These are phyloP conservation scores for Magnusiomyces clavatus DNA, from an alignment of 1,139 yeast species.

Conservation along the genomic window DNA sequence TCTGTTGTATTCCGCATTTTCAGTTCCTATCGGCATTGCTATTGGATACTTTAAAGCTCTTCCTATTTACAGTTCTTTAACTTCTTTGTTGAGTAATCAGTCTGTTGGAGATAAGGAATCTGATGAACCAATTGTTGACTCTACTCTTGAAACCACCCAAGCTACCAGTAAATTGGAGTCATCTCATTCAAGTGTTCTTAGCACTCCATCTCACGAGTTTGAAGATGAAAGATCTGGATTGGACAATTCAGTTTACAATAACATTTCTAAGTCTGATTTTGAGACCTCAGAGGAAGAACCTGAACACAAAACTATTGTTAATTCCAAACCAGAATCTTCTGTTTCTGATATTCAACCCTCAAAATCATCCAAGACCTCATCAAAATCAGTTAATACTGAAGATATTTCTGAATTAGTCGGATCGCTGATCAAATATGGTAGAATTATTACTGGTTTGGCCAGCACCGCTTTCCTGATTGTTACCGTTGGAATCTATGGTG, in stretches of 20 bases:
- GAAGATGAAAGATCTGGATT: slow-evolving; percentile 18
- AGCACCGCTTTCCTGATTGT: slow-evolving; percentile 22
- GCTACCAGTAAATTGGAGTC: slow-evolving; percentile 15
- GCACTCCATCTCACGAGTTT: slow-evolving; percentile 20
- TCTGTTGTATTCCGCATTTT: slow-evolving; percentile 22
- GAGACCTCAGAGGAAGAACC: slow-evolving; percentile 5
- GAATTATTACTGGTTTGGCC: slow-evolving; percentile 17
- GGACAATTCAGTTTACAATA: slow-evolving; percentile 12
- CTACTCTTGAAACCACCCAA: not conserved
- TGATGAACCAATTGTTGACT: too few relatives aligned
- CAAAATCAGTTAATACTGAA: not conserved
- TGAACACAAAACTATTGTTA: not conserved
- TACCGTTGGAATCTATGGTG: slow-evolving; percentile 28
- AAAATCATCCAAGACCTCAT: not conserved
- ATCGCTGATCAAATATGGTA: slow-evolving; percentile 5
- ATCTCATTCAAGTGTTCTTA: slow-evolving; percentile 18
- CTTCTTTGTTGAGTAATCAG: slow-evolving; percentile 8
- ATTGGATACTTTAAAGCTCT: slow-evolving; percentile 6
- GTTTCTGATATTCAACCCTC: not conserved
- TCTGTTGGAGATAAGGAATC: not conserved
- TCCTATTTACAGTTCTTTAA: slow-evolving; percentile 4
- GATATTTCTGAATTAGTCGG: slow-evolving; percentile 2
- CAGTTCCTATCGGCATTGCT: slow-evolving; percentile 19
- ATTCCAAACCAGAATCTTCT: not conserved
- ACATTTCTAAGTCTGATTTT: slow-evolving; percentile 9